Evolutionary conservation across 352 stramenopile genomes (phyloP).

Genomic region (Globisporangium ultimum): DNA sequence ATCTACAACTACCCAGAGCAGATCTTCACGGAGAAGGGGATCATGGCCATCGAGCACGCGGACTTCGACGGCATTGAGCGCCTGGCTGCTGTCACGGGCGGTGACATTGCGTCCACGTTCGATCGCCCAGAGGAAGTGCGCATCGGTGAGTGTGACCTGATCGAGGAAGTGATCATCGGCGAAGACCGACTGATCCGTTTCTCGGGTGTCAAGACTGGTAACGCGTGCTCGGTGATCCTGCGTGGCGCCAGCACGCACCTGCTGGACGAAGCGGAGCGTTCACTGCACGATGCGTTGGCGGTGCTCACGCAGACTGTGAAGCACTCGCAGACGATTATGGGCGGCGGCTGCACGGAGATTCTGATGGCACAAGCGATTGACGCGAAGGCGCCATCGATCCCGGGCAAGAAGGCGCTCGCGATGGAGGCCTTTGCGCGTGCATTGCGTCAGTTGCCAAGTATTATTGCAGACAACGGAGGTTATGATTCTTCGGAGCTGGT

Average conservation of each 20-base stretch:
- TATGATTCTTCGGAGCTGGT: slow-evolving; percentile 98
- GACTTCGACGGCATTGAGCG: slow-evolving; percentile 99
- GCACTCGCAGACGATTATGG: slow-evolving; percentile 95
- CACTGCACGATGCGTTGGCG: slow-evolving; percentile 97
- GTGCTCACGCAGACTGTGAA: slow-evolving; percentile 97
- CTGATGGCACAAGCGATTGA: slow-evolving; percentile 95
- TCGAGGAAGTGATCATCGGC: slow-evolving; percentile 99
- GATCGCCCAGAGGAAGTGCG: slow-evolving; percentile 96
- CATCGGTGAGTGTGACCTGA: slow-evolving; percentile 96
- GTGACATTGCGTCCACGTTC: slow-evolving; percentile 97
- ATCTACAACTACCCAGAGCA: slow-evolving; percentile 99
- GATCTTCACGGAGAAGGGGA: slow-evolving; percentile 97
- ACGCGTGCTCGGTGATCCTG: slow-evolving; percentile 94
- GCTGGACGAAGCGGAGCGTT: slow-evolving; percentile 98
- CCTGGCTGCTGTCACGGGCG: slow-evolving; percentile 95
- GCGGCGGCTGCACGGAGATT: slow-evolving; percentile 96
- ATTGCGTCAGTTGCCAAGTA: slow-evolving; percentile 95
- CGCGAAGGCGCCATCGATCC: slow-evolving; percentile 87
- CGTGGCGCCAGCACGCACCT: slow-evolving; percentile 94
- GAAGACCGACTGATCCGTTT: slow-evolving; percentile 97
- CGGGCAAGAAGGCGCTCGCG: slow-evolving; percentile 97
- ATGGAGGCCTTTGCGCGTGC: slow-evolving; percentile 97
- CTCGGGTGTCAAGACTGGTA: slow-evolving; percentile 95
- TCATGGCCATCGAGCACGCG: slow-evolving; percentile 99
- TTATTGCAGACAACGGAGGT: slow-evolving; percentile 99